Evolutionary conservation across 2,329 filamentous ascomycete species (phyloP).

Genomic region (Periconia macrospinosa): DNA sequence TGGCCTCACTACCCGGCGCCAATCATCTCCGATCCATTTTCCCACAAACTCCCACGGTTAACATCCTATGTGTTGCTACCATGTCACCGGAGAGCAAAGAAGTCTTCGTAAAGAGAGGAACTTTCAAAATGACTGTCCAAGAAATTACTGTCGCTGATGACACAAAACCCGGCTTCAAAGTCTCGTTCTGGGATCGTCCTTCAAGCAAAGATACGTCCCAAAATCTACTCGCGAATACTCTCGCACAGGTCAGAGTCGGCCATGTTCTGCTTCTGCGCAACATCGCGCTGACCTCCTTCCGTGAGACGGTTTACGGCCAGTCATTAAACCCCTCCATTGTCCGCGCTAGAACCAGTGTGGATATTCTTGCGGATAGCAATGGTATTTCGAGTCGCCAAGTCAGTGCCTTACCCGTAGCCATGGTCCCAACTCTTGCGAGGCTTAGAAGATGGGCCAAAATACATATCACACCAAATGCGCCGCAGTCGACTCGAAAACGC

Average conservation of each 20-base stretch:
- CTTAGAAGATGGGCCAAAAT: conserved; percentile 75
- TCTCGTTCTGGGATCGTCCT: conserved; percentile 72
- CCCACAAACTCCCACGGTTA: conserved; percentile 81
- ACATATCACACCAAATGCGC: conserved; percentile 59
- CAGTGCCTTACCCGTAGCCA: conserved; percentile 47
- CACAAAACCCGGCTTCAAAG: conserved; percentile 74
- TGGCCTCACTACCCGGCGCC: conserved; percentile 72
- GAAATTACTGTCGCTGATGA: conserved; percentile 71
- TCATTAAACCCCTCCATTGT: conserved; percentile 74
- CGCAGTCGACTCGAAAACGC: not conserved
- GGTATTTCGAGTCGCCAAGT: conserved; percentile 53
- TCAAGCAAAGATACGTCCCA: conserved; percentile 21
- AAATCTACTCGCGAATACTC: conserved; percentile 43
- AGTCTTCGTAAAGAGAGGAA: conserved; percentile 68
- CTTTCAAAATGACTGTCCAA: conserved; percentile 48
- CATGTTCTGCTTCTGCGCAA: conserved; percentile 81
- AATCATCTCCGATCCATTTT: conserved; percentile 65
- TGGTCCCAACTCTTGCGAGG: conserved; percentile 64
- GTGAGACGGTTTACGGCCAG: conserved; percentile 79
- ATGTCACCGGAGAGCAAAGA: conserved; percentile 68
- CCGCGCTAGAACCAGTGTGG: conserved; percentile 64
- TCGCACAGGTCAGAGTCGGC: conserved; percentile 61
- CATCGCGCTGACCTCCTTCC: conserved; percentile 76
- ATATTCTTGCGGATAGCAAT: conserved; percentile 64
- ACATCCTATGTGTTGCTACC: conserved; percentile 79